A percentile compares a stretch with the other conserved stretches of the same genome.
These are phyloP conservation scores for Sphaerostilbella broomeana DNA, from an alignment of 2,329 filamentous ascomycete genomes.

Conservation along the genomic window DNA sequence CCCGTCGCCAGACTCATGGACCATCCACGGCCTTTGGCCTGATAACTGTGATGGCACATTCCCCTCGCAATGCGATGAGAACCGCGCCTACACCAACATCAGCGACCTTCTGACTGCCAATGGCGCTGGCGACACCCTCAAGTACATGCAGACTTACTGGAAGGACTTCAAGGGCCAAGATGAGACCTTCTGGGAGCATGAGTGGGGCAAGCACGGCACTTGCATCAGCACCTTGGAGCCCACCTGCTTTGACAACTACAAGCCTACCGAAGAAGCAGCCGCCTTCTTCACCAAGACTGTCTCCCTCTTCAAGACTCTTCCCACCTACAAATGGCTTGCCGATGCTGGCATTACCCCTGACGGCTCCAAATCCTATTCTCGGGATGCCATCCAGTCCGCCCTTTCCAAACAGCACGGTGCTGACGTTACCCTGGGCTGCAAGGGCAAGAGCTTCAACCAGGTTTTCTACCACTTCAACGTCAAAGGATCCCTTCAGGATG, in stretches of 20 bases:
- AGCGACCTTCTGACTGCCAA: constrained; percentile 52
- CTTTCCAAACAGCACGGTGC: constrained; percentile 47
- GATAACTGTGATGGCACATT: constrained; percentile 66
- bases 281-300: constrained; percentile 64
- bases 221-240: constrained; percentile 65
- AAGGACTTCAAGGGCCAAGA: constrained; percentile 60
- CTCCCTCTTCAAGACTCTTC: constrained; percentile 58
- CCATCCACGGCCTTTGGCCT: constrained; percentile 62
- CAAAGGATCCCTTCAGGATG: constrained; percentile 50
- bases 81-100: constrained; percentile 59
- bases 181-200: constrained; percentile 64
- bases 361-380: constrained; percentile 50
- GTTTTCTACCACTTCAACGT: constrained; percentile 61
- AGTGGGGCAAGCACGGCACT: constrained; percentile 67
- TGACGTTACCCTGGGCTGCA: constrained; percentile 53
- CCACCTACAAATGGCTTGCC: constrained; percentile 56
- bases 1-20: constrained; percentile 56
- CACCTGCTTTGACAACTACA: constrained; percentile 57
- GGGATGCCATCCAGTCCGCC: constrained; percentile 50
- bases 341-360: constrained; percentile 54
- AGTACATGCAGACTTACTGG: constrained; percentile 66
- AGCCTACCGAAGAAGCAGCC: constrained; percentile 55
- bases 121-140: constrained; percentile 46
- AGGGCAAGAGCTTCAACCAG: constrained; percentile 40
- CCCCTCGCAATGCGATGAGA: constrained; percentile 57